Evolutionary conservation across 2,329 filamentous ascomycete genomes (phyloP), one percentile per base, ranked within the genome.

Genomic region (Fusarium temperatum): DNA sequence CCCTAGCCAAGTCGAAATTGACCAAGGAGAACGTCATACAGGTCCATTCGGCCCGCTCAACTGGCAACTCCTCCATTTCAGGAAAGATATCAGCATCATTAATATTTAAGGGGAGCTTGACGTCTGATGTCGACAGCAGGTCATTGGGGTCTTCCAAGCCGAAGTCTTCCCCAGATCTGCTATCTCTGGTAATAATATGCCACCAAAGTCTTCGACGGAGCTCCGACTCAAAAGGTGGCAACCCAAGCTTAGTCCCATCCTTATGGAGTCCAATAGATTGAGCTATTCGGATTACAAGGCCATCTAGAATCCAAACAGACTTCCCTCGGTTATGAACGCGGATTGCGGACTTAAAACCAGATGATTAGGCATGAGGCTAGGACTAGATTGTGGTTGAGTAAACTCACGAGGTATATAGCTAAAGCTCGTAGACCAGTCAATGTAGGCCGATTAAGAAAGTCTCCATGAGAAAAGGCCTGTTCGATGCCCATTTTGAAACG

Each of bases 171-270:
- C 53, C 65, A 3, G 65, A 42, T 1, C 65, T 61, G 7, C 39
- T 66, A 6, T 67, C 65, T 26, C 51, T 59, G 1, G 61, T 59
- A 6, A 67, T 66, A 5, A 67, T 32, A 30, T 67, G 65, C 62
- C 65, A 67, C 65, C 62, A 67, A 22, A 66, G 18, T 9, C 62
- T 47, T 28, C 62, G 65, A 18, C 53, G 61, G 3, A 67, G 44
- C 20, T 67, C 62, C 17, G 61, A 35, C 4, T 59, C 65, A 10
- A 66, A 67, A 2, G 26, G n/a, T 11, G 39, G 20, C 12, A 66
- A 30, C 0, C 28, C 39, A 28, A 67, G 45, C 9, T n/a, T n/a
- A 9, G 8, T 14, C 4, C 65, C 61, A 6, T 66, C 62, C 3
- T 48, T 22, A 9, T 67, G 39, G 3, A 67, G 15, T 2, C 65